phyloP scores from a whole-genome alignment of 352 stramenopile genomes.

The Phytophthora pinifolia region DNA sequence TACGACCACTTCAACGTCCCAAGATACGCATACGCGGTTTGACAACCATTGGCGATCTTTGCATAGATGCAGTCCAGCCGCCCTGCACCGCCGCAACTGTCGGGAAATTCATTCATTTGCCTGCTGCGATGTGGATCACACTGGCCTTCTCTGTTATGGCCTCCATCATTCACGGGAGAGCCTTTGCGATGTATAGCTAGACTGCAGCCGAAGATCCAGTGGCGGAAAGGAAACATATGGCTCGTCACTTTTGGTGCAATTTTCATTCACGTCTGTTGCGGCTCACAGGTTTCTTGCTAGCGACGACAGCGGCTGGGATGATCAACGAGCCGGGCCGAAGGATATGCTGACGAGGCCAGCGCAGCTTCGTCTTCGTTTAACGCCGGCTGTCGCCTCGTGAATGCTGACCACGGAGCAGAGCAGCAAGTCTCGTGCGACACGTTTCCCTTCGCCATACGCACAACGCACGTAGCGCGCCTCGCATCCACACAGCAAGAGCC shows the following conservation, averaged over 20 bases:
- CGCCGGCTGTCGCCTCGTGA: not conserved
- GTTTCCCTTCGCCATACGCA: constrained; percentile 12
- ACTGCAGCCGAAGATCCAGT: constrained; percentile 15
- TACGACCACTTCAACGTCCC: constrained; percentile 23
- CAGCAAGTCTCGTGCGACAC: constrained; percentile 18
- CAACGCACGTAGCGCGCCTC: not conserved
- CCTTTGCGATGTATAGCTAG: no score
- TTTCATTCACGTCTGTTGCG: not conserved
- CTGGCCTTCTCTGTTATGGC: constrained; percentile 21
- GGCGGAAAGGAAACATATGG: constrained; percentile 10
- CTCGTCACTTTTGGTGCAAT: not conserved
- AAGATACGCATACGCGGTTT: constrained; percentile 6
- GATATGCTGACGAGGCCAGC: constrained; percentile 14
- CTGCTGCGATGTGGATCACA: no score
- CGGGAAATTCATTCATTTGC: no score
- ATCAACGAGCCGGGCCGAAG: constrained; percentile 1
- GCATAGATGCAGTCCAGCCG: not conserved
- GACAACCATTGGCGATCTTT: constrained; percentile 12
- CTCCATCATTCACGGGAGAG: no score
- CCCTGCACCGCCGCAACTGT: no score
- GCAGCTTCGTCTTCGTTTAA: constrained; percentile 5
- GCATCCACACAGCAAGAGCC: constrained; percentile 1
- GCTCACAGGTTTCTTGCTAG: no score
- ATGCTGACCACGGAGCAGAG: not conserved
- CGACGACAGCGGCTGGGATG: constrained; percentile 2